Conservation (phyloP, 441 rosid species). For the Pelargonium citronellum region DNA sequence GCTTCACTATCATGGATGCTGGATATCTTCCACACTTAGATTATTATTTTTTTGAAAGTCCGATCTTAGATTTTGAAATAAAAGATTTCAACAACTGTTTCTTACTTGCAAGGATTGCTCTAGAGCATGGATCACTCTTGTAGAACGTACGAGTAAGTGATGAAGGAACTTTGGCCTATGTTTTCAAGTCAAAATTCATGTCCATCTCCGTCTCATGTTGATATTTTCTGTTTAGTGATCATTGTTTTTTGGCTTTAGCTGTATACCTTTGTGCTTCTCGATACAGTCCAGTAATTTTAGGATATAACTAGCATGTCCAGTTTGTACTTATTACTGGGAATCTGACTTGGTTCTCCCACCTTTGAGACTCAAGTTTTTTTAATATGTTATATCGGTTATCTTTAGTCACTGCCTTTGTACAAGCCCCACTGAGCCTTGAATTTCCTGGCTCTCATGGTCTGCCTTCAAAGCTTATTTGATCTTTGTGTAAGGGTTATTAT, state of each 20-base stretch:
- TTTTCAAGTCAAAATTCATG: not conserved
- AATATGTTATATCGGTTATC: too few relatives aligned
- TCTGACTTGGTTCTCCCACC: not conserved
- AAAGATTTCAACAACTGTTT: conserved; percentile 5
- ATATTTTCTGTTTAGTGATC: not conserved
- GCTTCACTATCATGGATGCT: conserved; percentile 11
- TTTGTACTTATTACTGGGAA: not conserved
- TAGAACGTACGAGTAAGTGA: conserved; percentile 1
- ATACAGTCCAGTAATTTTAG: not conserved
- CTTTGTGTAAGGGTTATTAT: too few relatives aligned
- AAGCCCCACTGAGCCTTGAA: too few relatives aligned
- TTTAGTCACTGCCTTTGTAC: too few relatives aligned
- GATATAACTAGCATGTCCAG: not conserved
- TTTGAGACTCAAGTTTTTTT: not conserved
- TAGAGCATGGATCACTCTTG: conserved; percentile 9
- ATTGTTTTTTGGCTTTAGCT: not conserved
- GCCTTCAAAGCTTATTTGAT: too few relatives aligned
- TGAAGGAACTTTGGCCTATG: not conserved
- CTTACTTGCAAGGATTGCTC: conserved; percentile 4
- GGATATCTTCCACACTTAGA: not conserved
- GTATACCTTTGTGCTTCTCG: not conserved
- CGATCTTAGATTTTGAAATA: not conserved
- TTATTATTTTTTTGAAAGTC: too few relatives aligned
- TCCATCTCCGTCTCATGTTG: not conserved
- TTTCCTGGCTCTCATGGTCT: too few relatives aligned